Base-by-base conservation (phyloP, 805 yeast species). In the Barnettozyma vustinii region DNA sequence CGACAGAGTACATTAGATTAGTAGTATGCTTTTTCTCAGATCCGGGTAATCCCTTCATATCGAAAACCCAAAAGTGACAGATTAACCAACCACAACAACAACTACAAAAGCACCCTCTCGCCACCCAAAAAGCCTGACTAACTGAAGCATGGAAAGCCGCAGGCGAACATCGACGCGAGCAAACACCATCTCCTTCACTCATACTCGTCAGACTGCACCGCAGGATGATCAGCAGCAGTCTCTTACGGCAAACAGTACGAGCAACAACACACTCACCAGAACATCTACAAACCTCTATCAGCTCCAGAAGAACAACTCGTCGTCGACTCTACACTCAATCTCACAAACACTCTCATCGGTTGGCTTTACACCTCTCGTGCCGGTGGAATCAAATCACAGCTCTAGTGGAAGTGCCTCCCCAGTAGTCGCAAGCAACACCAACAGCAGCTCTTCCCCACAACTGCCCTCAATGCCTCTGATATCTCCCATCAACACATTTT, bases 171-270 rank as follows among this genome's bases (percentile, higher is more conserved):
- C 65, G 0, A 58, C 63, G 2, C 52, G 58, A 37, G 60, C 64
- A 12, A 60, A 60, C 42, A 59, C 58, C 2, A 59, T 61, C 50
- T 55, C 53, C 15, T 61, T 61, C 51, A 59, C 58, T 2, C 65
- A 58, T 21, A 54, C 62, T 1, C 44, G 52, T 18, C 36, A 44
- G 58, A 25, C 41, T 23, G 23, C 47, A 16, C 35, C 21, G 9
- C 26, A 37, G 23, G 33, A 23, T 7, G 9, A 27, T 9, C 40
- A 37, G 32, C 37, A 20, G 20, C 46, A 42, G 20, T 21, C 20
- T 33, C 37, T 13, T 35, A 41, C 30, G 32, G 23, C 37, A 42
- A 30, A 21, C 43, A 19, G 32, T 26, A 15, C 43, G 15, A 15
- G 21, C 5, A 21, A 20, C 18, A 21, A 7, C 42, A 9, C 18